Evolutionary conservation across 2,329 filamentous ascomycete species (phyloP).

Genomic region (Mycosphaerella arachidis): DNA sequence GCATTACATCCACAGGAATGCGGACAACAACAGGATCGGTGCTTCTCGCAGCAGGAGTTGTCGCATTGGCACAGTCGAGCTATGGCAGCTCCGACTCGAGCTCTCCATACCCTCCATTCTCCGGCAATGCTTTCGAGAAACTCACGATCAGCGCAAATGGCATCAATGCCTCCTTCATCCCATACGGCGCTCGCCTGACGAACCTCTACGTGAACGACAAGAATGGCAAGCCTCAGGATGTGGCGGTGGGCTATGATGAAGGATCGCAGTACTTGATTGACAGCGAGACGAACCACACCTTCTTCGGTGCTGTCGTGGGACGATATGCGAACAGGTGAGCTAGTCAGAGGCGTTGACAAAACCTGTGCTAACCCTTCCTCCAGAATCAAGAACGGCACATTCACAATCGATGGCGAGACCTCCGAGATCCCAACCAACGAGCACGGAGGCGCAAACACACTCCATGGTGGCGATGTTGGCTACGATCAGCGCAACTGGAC

Average conservation of each 20-base stretch:
- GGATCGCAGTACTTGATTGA: constrained; percentile 38
- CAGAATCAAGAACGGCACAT: constrained; percentile 54
- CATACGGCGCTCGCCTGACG: constrained; percentile 30
- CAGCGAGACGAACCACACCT: constrained; percentile 47
- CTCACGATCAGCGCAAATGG: constrained; percentile 25
- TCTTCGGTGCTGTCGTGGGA: constrained; percentile 60
- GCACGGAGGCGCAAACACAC: constrained; percentile 44
- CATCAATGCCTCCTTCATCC: constrained; percentile 30
- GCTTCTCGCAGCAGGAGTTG: constrained; percentile 22
- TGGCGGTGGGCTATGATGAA: constrained; percentile 50
- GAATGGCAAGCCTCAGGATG: constrained; percentile 42
- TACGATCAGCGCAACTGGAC: constrained; percentile 71
- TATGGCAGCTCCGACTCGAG: constrained; percentile 6
- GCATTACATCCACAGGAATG: constrained; percentile 10
- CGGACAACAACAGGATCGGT: constrained; percentile 11
- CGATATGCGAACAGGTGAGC: constrained; percentile 47
- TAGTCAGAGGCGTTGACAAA: not conserved
- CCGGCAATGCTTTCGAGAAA: constrained; percentile 27
- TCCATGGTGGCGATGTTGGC: constrained; percentile 46
- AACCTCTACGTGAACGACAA: constrained; percentile 29
- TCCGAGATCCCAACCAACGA: constrained; percentile 51
- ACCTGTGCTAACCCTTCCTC: constrained; percentile 16
- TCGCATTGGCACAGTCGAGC: constrained; percentile 18
- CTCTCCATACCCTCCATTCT: constrained; percentile 25
- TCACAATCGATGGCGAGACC: constrained; percentile 44